Conservation (phyloP, 2,329 filamentous ascomycete genomes). For the Blastomyces parvus region DNA sequence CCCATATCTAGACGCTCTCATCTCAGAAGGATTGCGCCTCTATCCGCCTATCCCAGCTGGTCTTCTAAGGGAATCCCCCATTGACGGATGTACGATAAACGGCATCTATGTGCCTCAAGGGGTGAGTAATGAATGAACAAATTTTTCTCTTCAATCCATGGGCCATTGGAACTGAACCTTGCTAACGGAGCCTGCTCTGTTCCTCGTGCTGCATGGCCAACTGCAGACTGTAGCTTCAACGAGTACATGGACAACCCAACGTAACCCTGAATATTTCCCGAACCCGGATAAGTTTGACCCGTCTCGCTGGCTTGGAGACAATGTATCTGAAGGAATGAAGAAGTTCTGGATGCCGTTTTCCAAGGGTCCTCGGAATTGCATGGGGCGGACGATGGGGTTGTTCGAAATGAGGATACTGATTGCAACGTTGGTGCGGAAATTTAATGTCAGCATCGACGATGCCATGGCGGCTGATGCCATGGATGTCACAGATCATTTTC, state of each 20-base stretch:
- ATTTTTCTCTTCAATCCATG: not conserved
- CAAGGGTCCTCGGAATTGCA: slow-evolving; percentile 12
- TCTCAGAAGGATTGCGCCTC: slow-evolving; percentile 8
- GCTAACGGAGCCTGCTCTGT: not conserved
- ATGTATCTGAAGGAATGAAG: slow-evolving; percentile 2
- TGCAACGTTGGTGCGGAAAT: slow-evolving; percentile 11
- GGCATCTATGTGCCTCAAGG: slow-evolving; percentile 9
- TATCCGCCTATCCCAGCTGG: slow-evolving; percentile 6
- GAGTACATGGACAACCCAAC: slow-evolving; percentile 13
- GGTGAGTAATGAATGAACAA: slow-evolving; percentile 2
- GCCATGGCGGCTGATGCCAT: slow-evolving; percentile 10
- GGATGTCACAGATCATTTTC: slow-evolving; percentile 15
- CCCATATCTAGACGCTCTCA: slow-evolving; percentile 9
- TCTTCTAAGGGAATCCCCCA: slow-evolving; percentile 3
- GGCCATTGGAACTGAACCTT: not conserved
- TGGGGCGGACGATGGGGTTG: slow-evolving; percentile 12
- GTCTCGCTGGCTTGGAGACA: slow-evolving; percentile 11
- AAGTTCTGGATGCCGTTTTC: slow-evolving; percentile 12
- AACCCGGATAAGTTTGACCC: slow-evolving; percentile 13
- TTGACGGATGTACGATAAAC: slow-evolving; percentile 2
- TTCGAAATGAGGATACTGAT: slow-evolving; percentile 15
- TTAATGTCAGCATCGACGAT: slow-evolving; percentile 9
- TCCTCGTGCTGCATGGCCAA: not conserved
- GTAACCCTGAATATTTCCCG: slow-evolving; percentile 11
- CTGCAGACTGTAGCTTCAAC: slow-evolving; percentile 10